phyloP scores from a whole-genome alignment of 202 grass and related monocot species.

The Panicum hallii region DNA sequence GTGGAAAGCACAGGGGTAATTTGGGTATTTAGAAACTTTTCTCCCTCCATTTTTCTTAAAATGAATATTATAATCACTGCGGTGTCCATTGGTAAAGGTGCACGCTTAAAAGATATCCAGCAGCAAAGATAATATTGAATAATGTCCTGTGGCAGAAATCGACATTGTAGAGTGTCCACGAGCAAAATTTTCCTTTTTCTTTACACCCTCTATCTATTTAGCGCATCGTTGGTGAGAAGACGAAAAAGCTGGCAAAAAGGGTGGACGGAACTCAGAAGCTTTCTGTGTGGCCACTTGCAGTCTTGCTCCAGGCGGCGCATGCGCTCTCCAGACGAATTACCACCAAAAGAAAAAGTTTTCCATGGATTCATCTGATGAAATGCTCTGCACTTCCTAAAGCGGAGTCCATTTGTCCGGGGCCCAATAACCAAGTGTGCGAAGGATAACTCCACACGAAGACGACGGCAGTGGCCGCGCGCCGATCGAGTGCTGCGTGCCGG shows the following conservation, averaged over 20 bases:
- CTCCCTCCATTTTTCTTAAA: too few relatives aligned
- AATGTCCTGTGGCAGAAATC: too few relatives aligned
- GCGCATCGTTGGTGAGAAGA: neutral
- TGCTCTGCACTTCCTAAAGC: constrained; percentile 1
- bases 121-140: too few relatives aligned
- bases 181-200: too few relatives aligned
- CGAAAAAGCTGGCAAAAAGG: neutral
- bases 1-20: too few relatives aligned
- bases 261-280: neutral
- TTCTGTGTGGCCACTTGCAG: neutral
- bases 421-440: constrained; percentile 11
- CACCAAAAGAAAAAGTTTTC: too few relatives aligned
- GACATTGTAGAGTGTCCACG: too few relatives aligned
- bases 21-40: too few relatives aligned
- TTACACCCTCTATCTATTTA: too few relatives aligned
- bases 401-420: neutral
- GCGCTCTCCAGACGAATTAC: neutral
- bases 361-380: neutral
- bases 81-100: too few relatives aligned
- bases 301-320: neutral
- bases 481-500: constrained; percentile 14
- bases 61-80: too few relatives aligned
- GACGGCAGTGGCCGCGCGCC: neutral
- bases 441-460: neutral
- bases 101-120: too few relatives aligned